Base-by-base conservation (phyloP, 2,329 filamentous ascomycete genomes). In the Zymoseptoria pseudotritici region DNA sequence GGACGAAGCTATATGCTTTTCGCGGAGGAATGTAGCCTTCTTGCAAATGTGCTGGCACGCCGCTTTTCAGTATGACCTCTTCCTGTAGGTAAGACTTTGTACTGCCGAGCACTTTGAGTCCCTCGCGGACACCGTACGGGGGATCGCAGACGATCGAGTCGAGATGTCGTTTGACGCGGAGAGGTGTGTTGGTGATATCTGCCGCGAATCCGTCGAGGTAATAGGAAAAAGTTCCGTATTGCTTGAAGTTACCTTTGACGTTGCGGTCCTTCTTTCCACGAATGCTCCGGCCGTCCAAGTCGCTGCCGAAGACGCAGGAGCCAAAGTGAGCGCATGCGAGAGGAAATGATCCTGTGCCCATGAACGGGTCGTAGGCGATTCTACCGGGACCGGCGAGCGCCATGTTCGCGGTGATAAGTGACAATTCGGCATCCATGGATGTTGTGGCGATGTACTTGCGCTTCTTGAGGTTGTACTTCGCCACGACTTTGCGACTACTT, bases 121-220 rank as follows among this genome's bases (percentile, higher is more conserved):
- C 94, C 74, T 99, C 94, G 54, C 94, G 83, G 5, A 99, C 91
- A 2, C 94, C 94, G 71, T 99, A 99, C 0, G 94, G 94, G 19
- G 94, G 94, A 76, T 99, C 94, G 69, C 92, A 97, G 6, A 97
- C 81, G 61, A 99, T 96, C 3, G 90, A 92, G 73, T 99, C 92
- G 61, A 97, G 85, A 65, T 87, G 82, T 55, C 83, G 74, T 31
- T 74, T 75, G 54, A 50, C 22, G 21, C 68, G 62, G 50, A 97
- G 76, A 0, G 94, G 94, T 1, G 87, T 87, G 70, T 97, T 92
- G 0, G 91, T 97, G 58, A 99, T 74, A 73, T 99, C 94, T 0
- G 90, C 87, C 1, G 90, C 85, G 67, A 97, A 95, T 36, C 86
- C 84, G 67, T 91, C 93, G 0, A 93, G 82, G 58, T 94, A 85